Evolutionary conservation across 495 filamentous ascomycete genomes (phyloP).

Genomic region (Tuber melanosporum): DNA sequence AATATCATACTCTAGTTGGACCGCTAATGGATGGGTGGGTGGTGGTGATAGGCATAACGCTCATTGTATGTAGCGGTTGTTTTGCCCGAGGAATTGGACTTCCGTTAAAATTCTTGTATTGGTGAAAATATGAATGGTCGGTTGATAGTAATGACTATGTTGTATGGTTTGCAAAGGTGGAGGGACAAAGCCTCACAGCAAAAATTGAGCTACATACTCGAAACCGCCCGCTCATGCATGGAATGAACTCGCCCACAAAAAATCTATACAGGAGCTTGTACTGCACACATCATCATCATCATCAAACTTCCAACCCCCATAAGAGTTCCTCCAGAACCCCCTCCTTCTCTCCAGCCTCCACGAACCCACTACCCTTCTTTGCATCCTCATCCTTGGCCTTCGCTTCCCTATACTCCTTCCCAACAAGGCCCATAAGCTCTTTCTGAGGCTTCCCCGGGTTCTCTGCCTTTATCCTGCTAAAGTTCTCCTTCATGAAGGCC

Average conservation of each 20-base stretch:
- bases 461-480: slow-evolving; percentile 51
- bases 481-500: slow-evolving; percentile 60
- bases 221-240: background rate
- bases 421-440: slow-evolving; percentile 59
- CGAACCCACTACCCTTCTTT: background rate
- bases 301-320: slow-evolving; percentile 24
- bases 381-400: slow-evolving; percentile 35
- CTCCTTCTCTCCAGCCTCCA: slow-evolving; percentile 16
- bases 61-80: background rate
- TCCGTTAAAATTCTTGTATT: background rate
- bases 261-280: background rate
- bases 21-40: background rate
- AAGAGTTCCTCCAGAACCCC: slow-evolving; percentile 18
- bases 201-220: background rate
- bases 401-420: slow-evolving; percentile 47
- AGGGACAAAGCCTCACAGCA: background rate
- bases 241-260: background rate
- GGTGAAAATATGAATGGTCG: background rate
- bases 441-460: slow-evolving; percentile 53
- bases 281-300: background rate
- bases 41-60: background rate
- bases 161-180: background rate
- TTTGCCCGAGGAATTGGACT: background rate
- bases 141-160: background rate
- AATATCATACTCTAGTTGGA: background rate